phyloP scores from a whole-genome alignment of 2,329 filamentous ascomycete species.

The Cadophora sp. region DNA sequence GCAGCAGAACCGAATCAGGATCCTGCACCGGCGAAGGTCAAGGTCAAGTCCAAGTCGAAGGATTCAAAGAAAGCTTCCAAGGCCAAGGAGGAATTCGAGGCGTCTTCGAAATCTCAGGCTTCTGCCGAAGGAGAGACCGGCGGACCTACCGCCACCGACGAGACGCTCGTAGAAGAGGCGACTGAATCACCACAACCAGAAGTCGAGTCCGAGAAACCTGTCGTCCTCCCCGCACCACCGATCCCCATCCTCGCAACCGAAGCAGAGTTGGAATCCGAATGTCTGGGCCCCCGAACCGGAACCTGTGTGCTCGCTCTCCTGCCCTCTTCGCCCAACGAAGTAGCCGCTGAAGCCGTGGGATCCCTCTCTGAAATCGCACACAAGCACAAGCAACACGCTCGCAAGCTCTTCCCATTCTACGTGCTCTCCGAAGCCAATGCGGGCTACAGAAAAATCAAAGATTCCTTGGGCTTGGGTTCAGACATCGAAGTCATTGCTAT shows the following conservation, averaged over 20 bases:
- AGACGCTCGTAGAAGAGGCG: conserved; percentile 56
- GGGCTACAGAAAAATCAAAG: conserved; percentile 60
- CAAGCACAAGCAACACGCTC: conserved; percentile 72
- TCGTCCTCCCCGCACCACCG: conserved; percentile 59
- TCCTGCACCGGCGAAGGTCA: conserved; percentile 58
- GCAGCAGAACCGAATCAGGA: conserved; percentile 81
- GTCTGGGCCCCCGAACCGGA: conserved; percentile 76
- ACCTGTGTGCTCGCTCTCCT: conserved; percentile 84
- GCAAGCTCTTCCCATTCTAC: conserved; percentile 83
- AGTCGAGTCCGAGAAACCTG: conserved; percentile 48
- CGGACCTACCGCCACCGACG: conserved; percentile 55
- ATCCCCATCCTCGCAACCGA: conserved; percentile 70
- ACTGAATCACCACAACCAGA: conserved; percentile 55
- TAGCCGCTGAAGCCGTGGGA: conserved; percentile 59
- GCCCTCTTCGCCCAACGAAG: conserved; percentile 50
- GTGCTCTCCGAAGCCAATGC: conserved; percentile 69
- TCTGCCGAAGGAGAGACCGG: conserved; percentile 54
- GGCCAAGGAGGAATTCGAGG: conserved; percentile 55
- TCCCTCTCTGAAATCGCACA: conserved; percentile 76
- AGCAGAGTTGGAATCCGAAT: conserved; percentile 71
- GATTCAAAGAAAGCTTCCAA: conserved; percentile 45
- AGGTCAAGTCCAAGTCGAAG: conserved; percentile 48
- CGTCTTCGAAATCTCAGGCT: conserved; percentile 57
- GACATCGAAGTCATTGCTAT: conserved; percentile 78
- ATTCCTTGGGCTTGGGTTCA: conserved; percentile 66